phyloP scores from a whole-genome alignment of 306 rosid species.

The Ceratonia siliqua region DNA sequence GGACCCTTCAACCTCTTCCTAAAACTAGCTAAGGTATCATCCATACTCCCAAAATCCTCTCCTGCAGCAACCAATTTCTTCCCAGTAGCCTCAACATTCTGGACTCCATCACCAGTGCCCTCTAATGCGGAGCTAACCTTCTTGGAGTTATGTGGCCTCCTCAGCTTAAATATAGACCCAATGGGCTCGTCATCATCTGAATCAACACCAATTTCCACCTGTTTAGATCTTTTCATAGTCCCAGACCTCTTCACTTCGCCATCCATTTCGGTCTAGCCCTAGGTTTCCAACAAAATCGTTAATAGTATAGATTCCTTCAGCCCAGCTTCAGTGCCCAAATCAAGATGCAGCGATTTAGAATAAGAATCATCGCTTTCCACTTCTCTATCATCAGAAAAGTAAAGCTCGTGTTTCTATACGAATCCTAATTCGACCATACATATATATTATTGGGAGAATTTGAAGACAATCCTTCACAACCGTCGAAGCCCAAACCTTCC shows the following conservation, averaged over 20 bases:
- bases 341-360: conserved; percentile 36
- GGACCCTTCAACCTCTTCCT: conserved; percentile 93
- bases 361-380: conserved; percentile 42
- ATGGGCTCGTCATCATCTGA: conserved; percentile 81
- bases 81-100: conserved; percentile 41
- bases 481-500: conserved; percentile 18
- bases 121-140: conserved; percentile 48
- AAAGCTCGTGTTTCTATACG: conserved; percentile 39
- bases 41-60: conserved; percentile 73
- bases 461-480: conserved; percentile 19
- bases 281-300: conserved; percentile 35
- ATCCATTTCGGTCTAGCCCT: conserved; percentile 62
- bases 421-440: conserved; percentile 19
- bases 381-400: conserved; percentile 36
- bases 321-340: conserved; percentile 51
- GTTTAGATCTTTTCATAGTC: conserved; percentile 59
- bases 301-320: conserved; percentile 39
- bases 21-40: conserved; percentile 89
- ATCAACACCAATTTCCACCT: conserved; percentile 50
- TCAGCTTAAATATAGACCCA: conserved; percentile 76
- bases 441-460: neutral
- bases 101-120: conserved; percentile 42
- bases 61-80: conserved; percentile 33
- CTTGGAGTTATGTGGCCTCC: conserved; percentile 56
- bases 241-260: conserved; percentile 63